phyloP scores from a whole-genome alignment of 139 green algal species.

The Picochlorum sp. region DNA sequence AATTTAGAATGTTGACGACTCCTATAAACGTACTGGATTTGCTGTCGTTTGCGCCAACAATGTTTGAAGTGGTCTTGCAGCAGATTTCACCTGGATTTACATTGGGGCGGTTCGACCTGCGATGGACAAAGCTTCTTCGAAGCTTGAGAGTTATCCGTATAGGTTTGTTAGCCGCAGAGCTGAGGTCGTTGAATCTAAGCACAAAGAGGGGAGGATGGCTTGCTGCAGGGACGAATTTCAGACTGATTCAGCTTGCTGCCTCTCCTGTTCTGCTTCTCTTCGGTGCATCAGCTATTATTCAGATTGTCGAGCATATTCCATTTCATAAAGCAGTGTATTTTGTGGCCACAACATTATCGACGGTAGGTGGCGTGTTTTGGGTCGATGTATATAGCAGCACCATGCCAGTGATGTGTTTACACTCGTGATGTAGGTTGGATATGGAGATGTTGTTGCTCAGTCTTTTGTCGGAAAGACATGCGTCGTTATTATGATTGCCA shows the following conservation, averaged over 20 bases:
- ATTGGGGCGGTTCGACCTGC: constrained; percentile 43
- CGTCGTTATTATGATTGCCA: constrained; percentile 61
- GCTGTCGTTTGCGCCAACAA: constrained; percentile 55
- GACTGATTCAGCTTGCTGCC: constrained; percentile 60
- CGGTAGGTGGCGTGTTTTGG: neutral
- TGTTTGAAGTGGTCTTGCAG: constrained; percentile 43
- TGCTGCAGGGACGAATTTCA: constrained; percentile 46
- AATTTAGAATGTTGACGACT: constrained; percentile 26
- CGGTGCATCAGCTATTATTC: constrained; percentile 26
- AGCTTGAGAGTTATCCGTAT: constrained; percentile 63
- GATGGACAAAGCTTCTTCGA: constrained; percentile 66
- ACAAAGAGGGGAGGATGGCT: constrained; percentile 40
- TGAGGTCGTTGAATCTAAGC: constrained; percentile 48
- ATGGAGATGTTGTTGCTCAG: constrained; percentile 56
- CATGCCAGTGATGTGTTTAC: constrained; percentile 13
- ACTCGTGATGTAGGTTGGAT: constrained; percentile 25
- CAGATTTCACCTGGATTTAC: constrained; percentile 17
- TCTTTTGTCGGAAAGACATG: constrained; percentile 41
- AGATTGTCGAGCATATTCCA: constrained; percentile 55
- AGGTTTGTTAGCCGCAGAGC: constrained; percentile 51
- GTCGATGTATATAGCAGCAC: neutral
- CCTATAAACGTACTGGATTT: constrained; percentile 55
- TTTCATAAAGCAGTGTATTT: constrained; percentile 78
- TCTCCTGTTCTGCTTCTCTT: constrained; percentile 64
- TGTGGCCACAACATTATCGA: constrained; percentile 52